A percentile compares a stretch with the other conserved stretches of the same genome.
Evolutionary conservation across 345 rosid genomes (phyloP).

Genomic region (Erucastrum elatum): DNA sequence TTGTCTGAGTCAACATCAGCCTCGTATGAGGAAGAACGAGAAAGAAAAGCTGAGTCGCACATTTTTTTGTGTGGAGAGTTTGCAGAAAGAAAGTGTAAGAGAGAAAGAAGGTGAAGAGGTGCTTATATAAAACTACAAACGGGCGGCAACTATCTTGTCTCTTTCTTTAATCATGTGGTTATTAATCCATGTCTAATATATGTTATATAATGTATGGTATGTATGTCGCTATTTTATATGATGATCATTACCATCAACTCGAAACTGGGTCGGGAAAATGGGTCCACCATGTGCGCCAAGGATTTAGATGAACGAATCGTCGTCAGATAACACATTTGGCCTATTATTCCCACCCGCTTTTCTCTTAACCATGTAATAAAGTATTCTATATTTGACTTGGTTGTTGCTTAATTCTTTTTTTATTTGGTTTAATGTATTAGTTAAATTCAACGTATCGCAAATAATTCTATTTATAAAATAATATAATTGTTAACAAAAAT

Average conservation of each 20-base stretch:
- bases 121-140: conserved; percentile 32
- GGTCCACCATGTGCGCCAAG: conserved; percentile 40
- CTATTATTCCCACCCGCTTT: conserved; percentile 26
- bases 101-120: conserved; percentile 3
- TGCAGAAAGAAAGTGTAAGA: not conserved
- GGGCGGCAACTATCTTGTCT: conserved; percentile 31
- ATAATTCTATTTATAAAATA: not conserved
- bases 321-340: conserved; percentile 12
- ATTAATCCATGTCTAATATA: not conserved
- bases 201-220: conserved; percentile 9
- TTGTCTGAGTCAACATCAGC: conserved; percentile 35
- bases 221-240: not conserved
- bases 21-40: conserved; percentile 26
- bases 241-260: not conserved
- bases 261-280: not conserved
- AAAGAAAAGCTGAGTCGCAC: conserved; percentile 19
- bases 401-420: no score
- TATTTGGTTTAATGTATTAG: not conserved
- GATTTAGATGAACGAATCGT: conserved; percentile 31
- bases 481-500: no score
- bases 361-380: not conserved
- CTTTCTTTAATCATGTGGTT: conserved; percentile 30
- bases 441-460: not conserved
- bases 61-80: not conserved
- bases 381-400: not conserved